Conservation (phyloP, 805 yeast genomes). For the Lachancea fermentati region DNA sequence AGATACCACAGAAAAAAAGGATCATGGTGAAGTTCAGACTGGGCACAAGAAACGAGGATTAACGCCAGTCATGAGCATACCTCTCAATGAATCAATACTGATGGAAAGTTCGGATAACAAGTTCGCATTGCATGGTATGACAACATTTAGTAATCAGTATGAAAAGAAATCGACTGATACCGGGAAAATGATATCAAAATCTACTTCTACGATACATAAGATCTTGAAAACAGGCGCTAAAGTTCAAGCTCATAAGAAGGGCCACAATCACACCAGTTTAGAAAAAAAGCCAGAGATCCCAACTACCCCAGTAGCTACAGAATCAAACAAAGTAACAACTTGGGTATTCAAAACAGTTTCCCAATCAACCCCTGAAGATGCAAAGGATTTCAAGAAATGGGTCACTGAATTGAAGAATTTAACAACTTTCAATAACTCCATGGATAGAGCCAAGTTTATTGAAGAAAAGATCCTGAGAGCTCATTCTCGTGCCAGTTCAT, state of each 20-base stretch:
- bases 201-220: conserved; percentile 17
- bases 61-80: conserved; percentile 38
- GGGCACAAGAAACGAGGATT: conserved; percentile 44
- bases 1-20: conserved; percentile 8
- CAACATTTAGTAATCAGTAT: conserved; percentile 18
- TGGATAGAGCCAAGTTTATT: conserved; percentile 45
- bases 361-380: conserved; percentile 37
- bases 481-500: conserved; percentile 11
- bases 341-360: conserved; percentile 27
- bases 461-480: conserved; percentile 32
- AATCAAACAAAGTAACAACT: conserved; percentile 15
- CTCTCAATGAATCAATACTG: conserved; percentile 34
- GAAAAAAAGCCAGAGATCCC: not conserved
- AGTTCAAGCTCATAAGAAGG: conserved; percentile 5
- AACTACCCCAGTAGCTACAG: conserved; percentile 7
- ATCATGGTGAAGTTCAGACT: conserved; percentile 10
- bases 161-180: conserved; percentile 18
- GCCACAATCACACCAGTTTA: not conserved
- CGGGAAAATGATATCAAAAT: conserved; percentile 16
- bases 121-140: conserved; percentile 36
- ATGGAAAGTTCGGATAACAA: conserved; percentile 34
- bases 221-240: conserved; percentile 17
- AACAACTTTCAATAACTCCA: conserved; percentile 41
- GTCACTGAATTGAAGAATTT: conserved; percentile 48
- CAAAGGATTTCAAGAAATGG: conserved; percentile 47